Evolutionary conservation across 805 yeast species (phyloP), one percentile per base, ranked within the genome.

Genomic region (Isabelozyma heimii): DNA sequence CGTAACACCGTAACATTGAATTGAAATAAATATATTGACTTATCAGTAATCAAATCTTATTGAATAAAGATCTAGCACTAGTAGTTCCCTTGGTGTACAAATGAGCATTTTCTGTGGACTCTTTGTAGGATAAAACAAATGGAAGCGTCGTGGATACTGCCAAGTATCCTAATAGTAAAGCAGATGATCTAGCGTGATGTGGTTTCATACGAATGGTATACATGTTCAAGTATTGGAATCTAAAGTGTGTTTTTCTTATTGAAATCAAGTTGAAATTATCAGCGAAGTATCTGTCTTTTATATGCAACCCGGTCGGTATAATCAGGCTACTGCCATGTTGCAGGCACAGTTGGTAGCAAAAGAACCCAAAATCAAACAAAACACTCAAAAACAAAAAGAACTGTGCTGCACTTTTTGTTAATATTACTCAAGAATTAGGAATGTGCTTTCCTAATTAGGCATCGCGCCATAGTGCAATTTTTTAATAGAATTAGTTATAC

Each of bases 101-200:
- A 35, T 62, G 58, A 28, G 53, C 51, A 38, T 52, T 37, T 24
- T 53, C 60, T 20, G 49, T 47, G 13, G 74, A 55, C 49, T 73
- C 78, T 48, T 63, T 69, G 54, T 72, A 73, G 3, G 76, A 70
- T 47, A 72, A 69, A 42, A 67, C 50, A 47, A 73, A 73, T 3
- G 78, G 78, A 38, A 66, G 49, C 16, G 75, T 69, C 35, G 75
- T 61, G 10, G 76, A 68, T 10, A 70, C 48, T 5, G 74, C 67
- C 53, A 73, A 65, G 60, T 73, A 73, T 40, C 69, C 65, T 46
- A 73, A 60, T 39, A 71, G 56, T 46, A 73, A 58, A 16, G 64
- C 56, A 40, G 73, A 60, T 10, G 68, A 41, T 37, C 53, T 20
- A 37, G 30, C 26, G 27, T 37, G 40, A 24, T 35, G 37, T 24